A percentile compares a stretch with the other conserved stretches of the same genome.
Conservation (phyloP, 305 asterid genomes). For the Fraxinus floribunda region DNA sequence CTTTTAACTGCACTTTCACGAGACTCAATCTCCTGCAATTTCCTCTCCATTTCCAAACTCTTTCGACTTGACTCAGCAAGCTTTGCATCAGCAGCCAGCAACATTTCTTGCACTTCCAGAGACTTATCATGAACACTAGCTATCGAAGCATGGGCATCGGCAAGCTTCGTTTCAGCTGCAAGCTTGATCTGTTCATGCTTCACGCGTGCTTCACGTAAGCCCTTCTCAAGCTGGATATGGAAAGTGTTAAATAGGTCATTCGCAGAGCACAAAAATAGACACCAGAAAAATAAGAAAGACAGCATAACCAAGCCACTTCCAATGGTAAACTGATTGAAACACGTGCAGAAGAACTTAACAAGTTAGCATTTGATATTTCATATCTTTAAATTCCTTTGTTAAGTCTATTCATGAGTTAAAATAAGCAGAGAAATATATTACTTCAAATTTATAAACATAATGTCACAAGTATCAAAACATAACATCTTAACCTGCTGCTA, state of each 20-base stretch:
- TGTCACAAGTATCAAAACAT: background rate
- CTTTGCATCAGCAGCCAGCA: slow-evolving; percentile 74
- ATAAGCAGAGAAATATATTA: background rate
- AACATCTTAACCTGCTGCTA: background rate
- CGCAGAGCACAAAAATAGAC: background rate
- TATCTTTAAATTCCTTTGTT: background rate
- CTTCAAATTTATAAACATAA: background rate
- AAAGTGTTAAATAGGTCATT: slow-evolving; percentile 14
- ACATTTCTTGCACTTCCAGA: slow-evolving; percentile 61
- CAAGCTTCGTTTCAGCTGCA: slow-evolving; percentile 58
- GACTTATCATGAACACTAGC: slow-evolving; percentile 65
- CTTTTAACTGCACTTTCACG: slow-evolving; percentile 70
- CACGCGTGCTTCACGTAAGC: slow-evolving; percentile 47
- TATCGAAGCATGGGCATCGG: slow-evolving; percentile 60
- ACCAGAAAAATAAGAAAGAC: background rate
- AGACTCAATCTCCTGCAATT: slow-evolving; percentile 69
- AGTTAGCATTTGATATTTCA: background rate
- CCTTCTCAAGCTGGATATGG: slow-evolving; percentile 62
- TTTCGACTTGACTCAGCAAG: slow-evolving; percentile 80
- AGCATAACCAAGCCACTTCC: background rate
- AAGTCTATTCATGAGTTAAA: background rate
- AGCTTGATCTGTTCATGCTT: slow-evolving; percentile 55
- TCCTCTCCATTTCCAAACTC: slow-evolving; percentile 70
- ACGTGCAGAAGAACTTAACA: background rate
- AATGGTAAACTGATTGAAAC: slow-evolving; percentile 3